These are phyloP conservation scores for Caloboletus firmus DNA, from an alignment of 1,284 basidiomycete genomes.

Conservation along the genomic window DNA sequence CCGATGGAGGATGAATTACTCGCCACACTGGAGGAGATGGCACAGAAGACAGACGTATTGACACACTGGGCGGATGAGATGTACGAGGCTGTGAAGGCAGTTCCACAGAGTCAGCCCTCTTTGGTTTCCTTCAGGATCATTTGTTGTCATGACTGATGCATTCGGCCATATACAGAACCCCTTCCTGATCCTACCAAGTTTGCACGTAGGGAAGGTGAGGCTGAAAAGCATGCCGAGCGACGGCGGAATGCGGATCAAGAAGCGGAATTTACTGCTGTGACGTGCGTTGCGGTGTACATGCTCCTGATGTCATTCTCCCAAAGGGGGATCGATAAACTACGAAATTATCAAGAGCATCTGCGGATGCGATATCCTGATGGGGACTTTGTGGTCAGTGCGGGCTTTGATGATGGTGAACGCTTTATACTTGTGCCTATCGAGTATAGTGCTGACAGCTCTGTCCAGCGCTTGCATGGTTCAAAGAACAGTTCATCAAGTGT, in stretches of 20 bases:
- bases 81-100: conserved; percentile 77
- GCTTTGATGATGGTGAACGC: conserved; percentile 69
- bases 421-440: conserved; percentile 19
- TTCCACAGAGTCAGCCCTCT: conserved; percentile 66
- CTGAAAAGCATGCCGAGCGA: conserved; percentile 61
- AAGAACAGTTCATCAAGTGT: conserved; percentile 74
- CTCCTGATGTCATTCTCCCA: conserved; percentile 91
- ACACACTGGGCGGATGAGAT: conserved; percentile 93
- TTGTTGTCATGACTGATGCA: conserved; percentile 4
- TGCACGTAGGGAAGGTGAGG: conserved; percentile 66
- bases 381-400: conserved; percentile 66
- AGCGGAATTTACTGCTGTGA: conserved; percentile 78
- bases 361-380: conserved; percentile 75
- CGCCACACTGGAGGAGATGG: conserved; percentile 78
- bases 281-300: conserved; percentile 88
- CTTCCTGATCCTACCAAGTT: conserved; percentile 74
- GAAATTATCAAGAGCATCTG: conserved; percentile 71
- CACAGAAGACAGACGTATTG: conserved; percentile 93
- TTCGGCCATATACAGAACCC: conserved; percentile 51
- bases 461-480: conserved; percentile 72
- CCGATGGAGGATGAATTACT: conserved; percentile 82
- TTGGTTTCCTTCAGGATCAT: background rate
- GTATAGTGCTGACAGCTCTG: background rate
- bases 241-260: conserved; percentile 70
- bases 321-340: conserved; percentile 80